phyloP scores from a whole-genome alignment of 208 protist species.

The Jaenimonas drosophilae region DNA sequence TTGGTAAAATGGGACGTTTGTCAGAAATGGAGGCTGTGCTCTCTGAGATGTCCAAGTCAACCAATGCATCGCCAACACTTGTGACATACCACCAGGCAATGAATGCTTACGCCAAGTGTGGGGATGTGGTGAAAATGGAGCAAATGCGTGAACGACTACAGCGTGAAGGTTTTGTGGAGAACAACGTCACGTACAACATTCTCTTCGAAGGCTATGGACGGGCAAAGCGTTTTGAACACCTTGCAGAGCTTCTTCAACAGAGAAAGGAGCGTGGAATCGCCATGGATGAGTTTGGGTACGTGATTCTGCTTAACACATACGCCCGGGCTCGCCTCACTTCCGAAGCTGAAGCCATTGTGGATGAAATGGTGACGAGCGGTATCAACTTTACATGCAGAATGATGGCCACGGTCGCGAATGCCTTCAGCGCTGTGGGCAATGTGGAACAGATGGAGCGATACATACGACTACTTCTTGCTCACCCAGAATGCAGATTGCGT shows the following conservation, averaged over 20 bases:
- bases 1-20: conserved; percentile 86
- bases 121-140: conserved; percentile 84
- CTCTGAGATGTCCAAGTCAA: conserved; percentile 79
- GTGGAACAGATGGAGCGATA: conserved; percentile 70
- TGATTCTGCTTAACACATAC: conserved; percentile 77
- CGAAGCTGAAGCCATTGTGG: conserved; percentile 60
- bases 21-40: conserved; percentile 83
- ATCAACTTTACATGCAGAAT: conserved; percentile 61
- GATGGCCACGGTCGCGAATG: conserved; percentile 57
- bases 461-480: conserved; percentile 52
- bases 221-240: conserved; percentile 75
- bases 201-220: conserved; percentile 84
- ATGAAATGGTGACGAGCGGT: conserved; percentile 62
- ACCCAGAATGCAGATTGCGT: conserved; percentile 57
- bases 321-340: conserved; percentile 54
- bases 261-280: conserved; percentile 54
- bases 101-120: conserved; percentile 87
- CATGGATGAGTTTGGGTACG: conserved; percentile 85
- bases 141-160: conserved; percentile 43
- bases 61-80: conserved; percentile 75
- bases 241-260: conserved; percentile 73
- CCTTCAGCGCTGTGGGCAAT: conserved; percentile 67
- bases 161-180: conserved; percentile 62
- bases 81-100: conserved; percentile 87
- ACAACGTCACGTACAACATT: conserved; percentile 86